Base-by-base conservation (phyloP, 495 filamentous ascomycete species). In the Penicillium goetzii region DNA sequence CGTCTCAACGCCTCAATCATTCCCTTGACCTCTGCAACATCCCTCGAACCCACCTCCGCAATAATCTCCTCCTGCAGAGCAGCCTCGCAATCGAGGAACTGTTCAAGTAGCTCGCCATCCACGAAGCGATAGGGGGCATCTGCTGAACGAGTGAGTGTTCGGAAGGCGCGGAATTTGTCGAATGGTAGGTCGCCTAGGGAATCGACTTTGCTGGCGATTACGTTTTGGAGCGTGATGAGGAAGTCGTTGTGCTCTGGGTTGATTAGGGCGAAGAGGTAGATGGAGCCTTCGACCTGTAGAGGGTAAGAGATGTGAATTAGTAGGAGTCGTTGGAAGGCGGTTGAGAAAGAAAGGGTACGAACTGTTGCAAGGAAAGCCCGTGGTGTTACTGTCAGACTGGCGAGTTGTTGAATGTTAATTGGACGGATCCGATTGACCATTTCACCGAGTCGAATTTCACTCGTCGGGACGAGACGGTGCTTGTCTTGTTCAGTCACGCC, bases 361-460 rank as follows among this genome's bases (percentile, higher is more conserved):
- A 96, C 94, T 61, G 95, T 98, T 55, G 86, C 93, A 62, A 97
- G 69, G 73, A 98, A 97, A 30, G 95, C 95, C 68, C 85, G 87
- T 0, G 95, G 96, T 11, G 88, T 78, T 26, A 97, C 85, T 21
- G 88, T 81, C 5, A 90, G 86, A 64, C 78, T 85, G 11, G 80
- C 73, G 34, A 85, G 81, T 23, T 93, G 86, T n/a, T 80, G 77
- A 30, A 81, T 76, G 62, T 84, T 75, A 23, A 88, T 80, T 8
- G 80, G 78, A 25, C 86, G 76, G 36, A 99, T 97, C 28, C 86
- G 83, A 65, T 98, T 98, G 41, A 97, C 92, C 88, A 92, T 90
- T 72, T 98, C 94, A 2, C 95, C 93, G 25, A 99, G 72, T 36
- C 87, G 85, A 25, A 97, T 86, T 76, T 97, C 93, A 45, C 88